Percentiles rank a stretch among this genome's conserved stretches.
These are phyloP conservation scores for Hymenoscyphus scutula DNA, from an alignment of 2,329 filamentous ascomycete species.

Conservation along the genomic window DNA sequence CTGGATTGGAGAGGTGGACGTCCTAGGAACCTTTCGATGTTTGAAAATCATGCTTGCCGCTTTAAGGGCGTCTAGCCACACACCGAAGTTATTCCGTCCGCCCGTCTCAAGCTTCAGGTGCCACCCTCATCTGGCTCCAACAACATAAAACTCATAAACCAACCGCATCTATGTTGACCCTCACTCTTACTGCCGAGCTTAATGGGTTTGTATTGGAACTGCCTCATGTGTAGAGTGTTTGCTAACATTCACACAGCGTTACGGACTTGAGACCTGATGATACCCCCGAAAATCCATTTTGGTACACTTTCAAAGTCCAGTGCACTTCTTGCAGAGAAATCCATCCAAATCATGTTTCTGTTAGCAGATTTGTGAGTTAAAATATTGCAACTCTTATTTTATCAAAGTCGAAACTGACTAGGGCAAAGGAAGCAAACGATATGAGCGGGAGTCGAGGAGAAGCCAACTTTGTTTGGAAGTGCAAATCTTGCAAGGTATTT, in stretches of 20 bases:
- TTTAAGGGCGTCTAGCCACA: constrained; percentile 2
- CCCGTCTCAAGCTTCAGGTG: neutral
- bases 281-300: constrained; percentile 78
- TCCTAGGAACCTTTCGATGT: neutral
- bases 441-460: constrained; percentile 91
- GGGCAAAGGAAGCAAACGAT: constrained; percentile 74
- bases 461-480: constrained; percentile 99
- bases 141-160: neutral
- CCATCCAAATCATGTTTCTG: constrained; percentile 80
- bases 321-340: constrained; percentile 95
- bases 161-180: constrained; percentile 54
- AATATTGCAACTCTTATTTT: neutral
- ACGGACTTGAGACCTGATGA: constrained; percentile 86
- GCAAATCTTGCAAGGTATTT: constrained; percentile 90
- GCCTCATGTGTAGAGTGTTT: neutral
- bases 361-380: constrained; percentile 74
- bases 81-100: neutral
- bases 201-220: constrained; percentile 52
- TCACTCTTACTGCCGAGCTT: constrained; percentile 66
- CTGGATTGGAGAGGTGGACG: neutral
- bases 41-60: constrained; percentile 8
- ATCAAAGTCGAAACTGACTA: constrained; percentile 7
- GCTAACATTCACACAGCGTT: constrained; percentile 56
- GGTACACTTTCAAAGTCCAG: constrained; percentile 96
- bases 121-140: neutral